Evolutionary conservation across 2,329 filamentous ascomycete species (phyloP), one percentile per base, ranked within the genome.

Genomic region (Nothophaeocryptopus gaeumannii): DNA sequence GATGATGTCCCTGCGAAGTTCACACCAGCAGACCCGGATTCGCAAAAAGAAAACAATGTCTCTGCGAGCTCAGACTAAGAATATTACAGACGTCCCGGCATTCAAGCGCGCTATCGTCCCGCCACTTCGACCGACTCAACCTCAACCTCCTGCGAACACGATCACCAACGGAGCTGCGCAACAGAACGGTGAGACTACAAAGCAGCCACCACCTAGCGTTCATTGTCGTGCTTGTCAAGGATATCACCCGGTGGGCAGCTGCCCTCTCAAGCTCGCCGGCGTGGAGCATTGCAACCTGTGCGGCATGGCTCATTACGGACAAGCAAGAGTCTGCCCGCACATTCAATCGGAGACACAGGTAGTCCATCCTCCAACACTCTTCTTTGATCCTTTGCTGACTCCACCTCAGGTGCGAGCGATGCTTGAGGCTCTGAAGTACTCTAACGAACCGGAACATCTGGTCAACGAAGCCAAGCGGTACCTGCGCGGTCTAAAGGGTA

Each of bases 241-340:
- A 15, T 51, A 60, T n/a, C 84, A 87, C 63, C 65, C 72, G 1
- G 63, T 70, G 10, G 83, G 83, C n/a, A 72, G 74, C 36, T 88
- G 84, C 61, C 78, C 78, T 8, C 69, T 86, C 30, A 84, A 83
- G 63, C 56, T 74, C 5, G 77, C 78, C 8, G 80, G 81, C 2
- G 72, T 78, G 2, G 82, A 86, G 59, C 69, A 78, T 58, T 88
- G 85, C 65, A 78, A 78, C 5, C 73, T 86, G 5, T 87, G 85
- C 54, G 82, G 83, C 12, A 74, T 81, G 15, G 79, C 80, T 1
- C 83, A 86, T 61, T 80, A 74, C 54, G 82, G 82, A 2, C 63
- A 73, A 45, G 67, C 69, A 1, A 74, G 79, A 30, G 76, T 74
- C 8, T 88, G 85, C 61, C 80, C 83, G 11, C 80, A 84, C 62